Evolutionary conservation across 2,329 filamentous ascomycete genomes (phyloP), one percentile per base, ranked within the genome.

Genomic region (Arthrobotrys pseudoclavata): DNA sequence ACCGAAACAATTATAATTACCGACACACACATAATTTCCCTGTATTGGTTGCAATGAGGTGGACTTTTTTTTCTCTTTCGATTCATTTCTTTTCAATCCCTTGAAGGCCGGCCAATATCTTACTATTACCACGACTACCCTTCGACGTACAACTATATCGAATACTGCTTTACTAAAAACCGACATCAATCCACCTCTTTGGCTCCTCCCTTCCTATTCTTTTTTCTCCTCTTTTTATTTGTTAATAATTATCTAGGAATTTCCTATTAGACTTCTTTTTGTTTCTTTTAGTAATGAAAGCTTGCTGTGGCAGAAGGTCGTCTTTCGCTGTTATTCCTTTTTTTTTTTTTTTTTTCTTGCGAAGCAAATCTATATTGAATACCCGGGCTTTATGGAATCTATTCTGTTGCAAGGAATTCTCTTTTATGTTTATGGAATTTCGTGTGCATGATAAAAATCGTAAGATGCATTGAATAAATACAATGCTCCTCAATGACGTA

Each of bases 231-330:
- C 37, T 24, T 24, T 13, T 50, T 13, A 24, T 69, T 55, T 45
- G 20, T 45, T 62, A 53, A 53, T 53, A 53, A 53, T 31, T 37
- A 57, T 22, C 29, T 57, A n/a, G 52, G 52, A 37, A 9, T 50
- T 50, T 37, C 52, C 50, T 53, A 53, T 57, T 57, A 57, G 52
- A 57, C n/a, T 57, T 31, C 20, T 24, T 45, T 47, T 45, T 62
- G 22, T 45, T 62, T n/a, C 20, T 22, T 22, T 47, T 50, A 50
- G 34, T 29, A 18, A 45, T 45, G 57, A 45, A 18, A n/a, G 57
- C 57, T 62, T 26, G 6, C 34, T 37, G 29, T 37, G 52, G 52
- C 10, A n/a, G 52, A 29, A 22, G 29, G 29, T 37, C 29, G 52
- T 37, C 29, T 34, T 57, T 37, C 52, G 24, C 50, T 26, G 6